Evolutionary conservation across 116 monocot genomes (phyloP), one percentile per base, ranked within the genome.

Genomic region (Cymodocea nodosa): DNA sequence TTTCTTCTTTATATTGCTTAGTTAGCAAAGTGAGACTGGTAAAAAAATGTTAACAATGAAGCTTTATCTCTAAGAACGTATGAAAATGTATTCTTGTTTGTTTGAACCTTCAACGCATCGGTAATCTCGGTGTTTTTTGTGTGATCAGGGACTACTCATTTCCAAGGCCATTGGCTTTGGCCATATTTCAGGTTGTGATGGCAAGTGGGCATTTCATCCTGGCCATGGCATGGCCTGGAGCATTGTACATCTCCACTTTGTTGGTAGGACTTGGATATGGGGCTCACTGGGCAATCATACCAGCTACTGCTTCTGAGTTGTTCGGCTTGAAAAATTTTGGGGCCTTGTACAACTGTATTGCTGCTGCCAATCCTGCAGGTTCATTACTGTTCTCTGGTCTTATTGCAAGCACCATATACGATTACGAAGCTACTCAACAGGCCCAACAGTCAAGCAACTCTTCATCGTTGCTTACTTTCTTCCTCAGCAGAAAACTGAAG

Each of bases 201-300:
- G 85, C 81, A 17, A 61, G 82, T 0, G 97, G 91, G 0, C 91
- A 90, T 66, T 85, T 97, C 73, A 74, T 78, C 64, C 72, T 90
- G 35, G 97, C 88, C 4, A 91, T 91, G 83, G 97, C 70, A 22
- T 90, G 85, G 87, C 87, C 90, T 5, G 88, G 91, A 23, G 58
- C 83, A 23, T 83, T 97, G 78, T 91, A 97, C 68, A 68, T 81
- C 2, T 83, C 77, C 15, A 85, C 97, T 6, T 61, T 97, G 23
- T 70, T 91, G 10, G 80, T 88, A n/a, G 97, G 97, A 30, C 74
- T 97, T 4, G 87, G 91, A n/a, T 91, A 88, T 23, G 97, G 97
- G 40, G 87, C 85, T 57, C 91, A 97, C 63, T 97, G 87, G 97
- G 81, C 91, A 24, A 87, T 97, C 23, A 91, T 85, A 5, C 88